Evolutionary conservation across 208 protist genomes (phyloP).

Genomic region (Trypanosoma lewisi): DNA sequence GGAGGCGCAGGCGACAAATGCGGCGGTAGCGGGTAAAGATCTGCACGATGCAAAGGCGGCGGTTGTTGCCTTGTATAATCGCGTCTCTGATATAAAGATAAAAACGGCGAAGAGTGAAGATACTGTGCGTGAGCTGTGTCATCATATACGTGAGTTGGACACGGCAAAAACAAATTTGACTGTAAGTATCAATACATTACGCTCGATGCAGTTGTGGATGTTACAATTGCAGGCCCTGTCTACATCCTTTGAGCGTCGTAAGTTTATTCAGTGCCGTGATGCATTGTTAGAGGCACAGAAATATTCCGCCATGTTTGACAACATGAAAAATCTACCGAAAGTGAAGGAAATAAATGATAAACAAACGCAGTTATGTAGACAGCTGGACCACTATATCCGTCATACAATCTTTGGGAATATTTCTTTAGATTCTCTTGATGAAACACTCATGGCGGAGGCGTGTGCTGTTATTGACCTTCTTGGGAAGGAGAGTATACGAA

Average conservation of each 20-base stretch:
- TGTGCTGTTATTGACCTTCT: slow-evolving; percentile 89
- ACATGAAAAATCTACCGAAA: slow-evolving; percentile 81
- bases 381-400: slow-evolving; percentile 83
- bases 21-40: slow-evolving; percentile 72
- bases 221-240: slow-evolving; percentile 85
- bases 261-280: slow-evolving; percentile 82
- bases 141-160: slow-evolving; percentile 93
- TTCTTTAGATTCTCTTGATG: slow-evolving; percentile 62
- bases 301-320: slow-evolving; percentile 77
- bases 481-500: slow-evolving; percentile 63
- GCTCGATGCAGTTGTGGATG: slow-evolving; percentile 92
- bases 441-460: slow-evolving; percentile 77
- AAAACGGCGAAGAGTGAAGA: slow-evolving; percentile 92
- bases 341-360: slow-evolving; percentile 88
- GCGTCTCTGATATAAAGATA: slow-evolving; percentile 87
- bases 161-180: slow-evolving; percentile 94
- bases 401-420: slow-evolving; percentile 81
- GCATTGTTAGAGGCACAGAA: slow-evolving; percentile 82
- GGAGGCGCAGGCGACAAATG: slow-evolving; percentile 82
- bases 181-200: slow-evolving; percentile 89
- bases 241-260: slow-evolving; percentile 67
- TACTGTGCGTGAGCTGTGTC: slow-evolving; percentile 92
- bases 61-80: slow-evolving; percentile 85
- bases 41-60: slow-evolving; percentile 81
- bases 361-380: slow-evolving; percentile 69